Evolutionary conservation across 148 eudicot species (phyloP), one percentile per base, ranked within the genome.

Genomic region (Agrostemma githago): DNA sequence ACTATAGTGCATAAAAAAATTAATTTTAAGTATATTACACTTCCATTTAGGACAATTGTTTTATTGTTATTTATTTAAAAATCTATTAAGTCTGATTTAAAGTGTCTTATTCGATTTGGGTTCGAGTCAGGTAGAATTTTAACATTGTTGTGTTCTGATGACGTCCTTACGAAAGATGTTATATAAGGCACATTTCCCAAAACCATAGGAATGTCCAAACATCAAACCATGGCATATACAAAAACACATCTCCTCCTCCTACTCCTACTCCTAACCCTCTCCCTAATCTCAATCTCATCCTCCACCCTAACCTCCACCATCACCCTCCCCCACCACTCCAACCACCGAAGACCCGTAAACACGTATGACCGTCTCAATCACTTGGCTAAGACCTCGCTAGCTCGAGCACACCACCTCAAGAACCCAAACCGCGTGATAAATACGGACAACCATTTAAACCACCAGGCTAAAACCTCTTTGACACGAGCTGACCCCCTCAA

Each of bases 391-490:
- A 16, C 72, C 34, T 75, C 78, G 5, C 15, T 75, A 67, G n/a
- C 66, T 39, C 78, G 78, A 3, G 78, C 72, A 20, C 78, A 21
- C 43, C 72, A 57, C 66, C 72, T 75, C 66, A 75, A 68, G 57
- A 67, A 75, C 66, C 72, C 78, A 3, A 57, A 67, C 57, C 3
- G 70, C 83, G 81, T 51, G 34, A 26, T 26, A 51, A 60, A 75
- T 43, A 42, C 43, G 3, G 54, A 68, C 57, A 3, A 57, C 3
- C 66, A 26, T 46, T 15, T 51, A 12, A 12, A 51, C 61, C 72
- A 70, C 59, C 82, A 10, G 15, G 14, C 56, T 51, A 11, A 51
- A 51, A 51, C 16, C 56, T 51, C 56, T 3, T 51, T 51, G 14
- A 48, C 53, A 10, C 53, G 53, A 48, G 11, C 53, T 48, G 1